phyloP scores from a whole-genome alignment of 2,329 filamentous ascomycete species.

The Sordariomycetes sp. region DNA sequence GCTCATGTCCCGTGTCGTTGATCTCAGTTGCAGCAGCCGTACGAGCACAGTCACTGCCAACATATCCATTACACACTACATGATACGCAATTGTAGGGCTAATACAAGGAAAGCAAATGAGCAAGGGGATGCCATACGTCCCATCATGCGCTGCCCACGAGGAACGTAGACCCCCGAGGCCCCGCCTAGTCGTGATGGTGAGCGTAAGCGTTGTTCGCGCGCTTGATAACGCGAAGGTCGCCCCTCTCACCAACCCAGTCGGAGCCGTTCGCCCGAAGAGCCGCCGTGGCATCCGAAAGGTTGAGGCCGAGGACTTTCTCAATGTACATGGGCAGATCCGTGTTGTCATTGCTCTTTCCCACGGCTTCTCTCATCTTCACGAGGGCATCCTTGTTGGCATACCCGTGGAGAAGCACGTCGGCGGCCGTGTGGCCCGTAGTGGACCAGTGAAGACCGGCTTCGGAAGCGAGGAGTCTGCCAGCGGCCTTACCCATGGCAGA shows the following conservation, averaged over 20 bases:
- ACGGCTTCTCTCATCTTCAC: constrained; percentile 9
- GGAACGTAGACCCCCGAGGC: background rate
- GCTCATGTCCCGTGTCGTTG: no score
- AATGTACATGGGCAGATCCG: constrained; percentile 12
- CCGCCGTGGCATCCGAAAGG: constrained; percentile 10
- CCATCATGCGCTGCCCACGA: no score
- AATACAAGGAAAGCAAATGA: no score
- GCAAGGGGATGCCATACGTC: no score
- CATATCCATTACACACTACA: no score
- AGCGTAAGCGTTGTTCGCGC: background rate
- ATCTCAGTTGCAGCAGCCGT: no score
- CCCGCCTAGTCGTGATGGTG: background rate
- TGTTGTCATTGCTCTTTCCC: constrained; percentile 13
- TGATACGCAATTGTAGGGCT: no score
- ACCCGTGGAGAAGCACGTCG: constrained; percentile 11
- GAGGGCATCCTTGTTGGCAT: constrained; percentile 7
- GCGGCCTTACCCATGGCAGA: constrained; percentile 4
- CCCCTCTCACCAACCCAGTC: constrained; percentile 10
- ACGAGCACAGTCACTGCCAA: no score
- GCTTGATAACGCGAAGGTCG: constrained; percentile 1
- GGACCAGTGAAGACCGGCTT: constrained; percentile 10
- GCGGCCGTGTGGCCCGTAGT: constrained; percentile 10
- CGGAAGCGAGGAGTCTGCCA: constrained; percentile 6
- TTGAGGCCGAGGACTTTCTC: constrained; percentile 11
- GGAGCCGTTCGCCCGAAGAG: constrained; percentile 10